Base-by-base conservation (phyloP, 495 filamentous ascomycete genomes). In the Podospora pseudoanserina region DNA sequence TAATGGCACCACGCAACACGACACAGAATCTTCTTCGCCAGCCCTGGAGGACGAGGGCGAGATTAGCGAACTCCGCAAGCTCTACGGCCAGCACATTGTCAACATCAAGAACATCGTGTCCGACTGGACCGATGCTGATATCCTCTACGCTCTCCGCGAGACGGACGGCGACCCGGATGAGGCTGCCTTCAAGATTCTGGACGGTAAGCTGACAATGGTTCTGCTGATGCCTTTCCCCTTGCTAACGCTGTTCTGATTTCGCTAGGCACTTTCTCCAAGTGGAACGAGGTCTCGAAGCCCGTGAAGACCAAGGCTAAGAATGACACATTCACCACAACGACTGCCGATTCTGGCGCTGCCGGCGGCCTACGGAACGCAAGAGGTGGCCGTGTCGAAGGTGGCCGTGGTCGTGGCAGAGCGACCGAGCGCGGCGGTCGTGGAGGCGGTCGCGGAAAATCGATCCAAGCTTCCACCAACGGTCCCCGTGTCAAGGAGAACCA, bases 261-360 rank as follows among this genome's bases (percentile, higher is more conserved):
- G 53, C 58, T 74, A 97, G 94, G 94, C 71, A 89, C 89, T 66
- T 90, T 97, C 72, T 88, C 93, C 69, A 93, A 94, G 84, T 99
- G 96, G 91, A 91, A 89, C 68, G 93, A 97, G 80, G 93, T 98
- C 75, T 92, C 94, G 81, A 97, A 96, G 85, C 89, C 90, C 78
- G 90, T 89, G 76, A 92, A 93, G 79, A 91, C 94, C 63, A 99
- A 97, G 85, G 81, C 85, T 67, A 94, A 96, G 82, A 91, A 95
- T 66, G 76, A 84, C 49, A 73, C 82, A 16, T 79, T 85, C 44
- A 83, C 81, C 63, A 83, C 87, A 65, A 82, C 84, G 19, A 77
- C 83, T 69, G 83, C 82, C 69, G 79, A 85, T 72, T 79, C 87
- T 5, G 74, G 78, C 54, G 68, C 73, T 19, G 74, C 80, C 54